Evolutionary conservation across 371 early-diverging fungal species (phyloP), one percentile per base, ranked within the genome.

Genomic region (Mucor sp.): DNA sequence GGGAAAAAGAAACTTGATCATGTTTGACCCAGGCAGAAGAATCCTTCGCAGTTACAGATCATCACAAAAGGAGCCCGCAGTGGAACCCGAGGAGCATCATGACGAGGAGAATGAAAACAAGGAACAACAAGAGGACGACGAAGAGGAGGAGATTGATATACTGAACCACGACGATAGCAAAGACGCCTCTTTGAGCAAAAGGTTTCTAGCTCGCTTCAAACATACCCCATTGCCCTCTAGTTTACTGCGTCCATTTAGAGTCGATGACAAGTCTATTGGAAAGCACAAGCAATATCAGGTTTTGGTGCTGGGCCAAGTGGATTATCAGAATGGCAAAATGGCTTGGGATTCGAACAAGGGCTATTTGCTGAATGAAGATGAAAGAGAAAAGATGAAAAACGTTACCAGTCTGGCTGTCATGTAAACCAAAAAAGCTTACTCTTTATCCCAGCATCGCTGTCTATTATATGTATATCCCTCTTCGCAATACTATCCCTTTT

Each of bases 11-110:
- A 85, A 83, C 53, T 72, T 93, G 19, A 74, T 93, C 48, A 79
- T 90, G 39, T 87, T 91, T 74, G 91, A 93, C 69, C 91, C 93
- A 5, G 79, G 84, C 8, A 77, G 84, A 35, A 79, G 86, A 55
- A 74, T 84, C 21, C 70, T 78, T 2, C 65, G 83, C 5, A 76
- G 77, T 4, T 74, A 77, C 48, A 62, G 63, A 53, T 27, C 23
- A 23, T 14, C 17, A 14, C 43, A 66, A 7, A 55, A 75, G 14
- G 62, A 60, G 19, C 37, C 19, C 4, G 62, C 53, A 27, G 27
- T 27, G 27, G 53, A 53, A 27, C 15, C 53, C 27, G 53, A 53
- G 11, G 53, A 53, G 53, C 53, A 53, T 12, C 25, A 53, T 53
- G 53, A 27, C 27, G 53, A 53, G 27, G 53, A 53, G 6, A 53